Evolutionary conservation across 169 alveolate species (phyloP).

Genomic region (Eimeria acervulina): DNA sequence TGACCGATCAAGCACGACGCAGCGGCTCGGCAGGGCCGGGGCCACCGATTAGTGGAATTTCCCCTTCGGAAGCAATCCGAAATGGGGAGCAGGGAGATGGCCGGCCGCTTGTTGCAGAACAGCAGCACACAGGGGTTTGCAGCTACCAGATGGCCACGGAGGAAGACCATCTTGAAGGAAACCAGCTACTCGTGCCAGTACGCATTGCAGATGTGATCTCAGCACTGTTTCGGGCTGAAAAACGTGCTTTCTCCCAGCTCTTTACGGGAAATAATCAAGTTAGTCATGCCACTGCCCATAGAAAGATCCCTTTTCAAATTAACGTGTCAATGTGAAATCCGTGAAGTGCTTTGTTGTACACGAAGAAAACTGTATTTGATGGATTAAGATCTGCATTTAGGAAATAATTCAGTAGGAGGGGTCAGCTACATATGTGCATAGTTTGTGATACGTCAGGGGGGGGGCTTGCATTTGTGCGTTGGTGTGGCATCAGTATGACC

Average conservation of each 20-base stretch:
- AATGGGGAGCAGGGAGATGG: background rate
- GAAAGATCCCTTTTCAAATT: background rate
- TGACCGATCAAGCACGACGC: background rate
- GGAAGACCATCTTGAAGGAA: background rate
- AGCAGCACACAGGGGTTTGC: background rate
- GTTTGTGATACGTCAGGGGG: background rate
- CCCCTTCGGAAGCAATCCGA: conserved; percentile 15
- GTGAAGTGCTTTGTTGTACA: background rate
- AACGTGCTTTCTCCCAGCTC: conserved; percentile 59
- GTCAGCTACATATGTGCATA: background rate
- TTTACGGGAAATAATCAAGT: conserved; percentile 64
- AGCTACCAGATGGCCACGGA: background rate
- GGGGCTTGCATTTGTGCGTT: background rate
- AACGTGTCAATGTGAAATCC: background rate
- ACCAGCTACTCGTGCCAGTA: conserved; percentile 52
- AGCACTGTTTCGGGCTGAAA: conserved; percentile 18
- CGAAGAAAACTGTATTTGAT: background rate
- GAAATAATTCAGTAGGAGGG: background rate
- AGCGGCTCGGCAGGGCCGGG: background rate
- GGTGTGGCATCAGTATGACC: conserved; percentile 57
- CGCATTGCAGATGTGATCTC: conserved; percentile 66
- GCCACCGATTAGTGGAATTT: background rate
- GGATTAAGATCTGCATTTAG: background rate
- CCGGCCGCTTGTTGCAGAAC: background rate
- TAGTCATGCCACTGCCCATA: background rate